Percentiles rank a stretch among this genome's conserved stretches.
Evolutionary conservation across 2,329 filamentous ascomycete species (phyloP).

Genomic region (Sclerotiophoma versabilis): DNA sequence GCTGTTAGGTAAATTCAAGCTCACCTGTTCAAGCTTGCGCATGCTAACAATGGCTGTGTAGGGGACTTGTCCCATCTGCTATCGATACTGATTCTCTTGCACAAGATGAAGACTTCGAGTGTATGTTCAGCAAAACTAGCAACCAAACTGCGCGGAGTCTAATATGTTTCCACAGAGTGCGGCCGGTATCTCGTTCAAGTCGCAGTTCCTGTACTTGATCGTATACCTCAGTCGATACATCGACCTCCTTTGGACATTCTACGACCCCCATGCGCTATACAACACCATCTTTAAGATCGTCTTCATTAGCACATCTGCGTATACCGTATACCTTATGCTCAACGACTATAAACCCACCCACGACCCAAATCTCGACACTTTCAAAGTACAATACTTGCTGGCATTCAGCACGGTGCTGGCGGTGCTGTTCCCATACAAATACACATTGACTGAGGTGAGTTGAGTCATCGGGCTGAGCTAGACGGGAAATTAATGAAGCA

Average conservation of each 20-base stretch:
- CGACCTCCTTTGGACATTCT: conserved; percentile 84
- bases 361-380: conserved; percentile 95
- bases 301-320: conserved; percentile 88
- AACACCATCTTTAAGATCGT: conserved; percentile 96
- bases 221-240: conserved; percentile 96
- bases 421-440: conserved; percentile 84
- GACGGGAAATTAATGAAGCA: conserved; percentile 18
- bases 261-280: conserved; percentile 73
- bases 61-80: conserved; percentile 94
- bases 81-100: conserved; percentile 92
- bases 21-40: conserved; percentile 17
- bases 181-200: conserved; percentile 98
- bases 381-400: conserved; percentile 93
- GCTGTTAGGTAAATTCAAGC: conserved; percentile 63
- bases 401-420: conserved; percentile 80
- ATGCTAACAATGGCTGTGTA: conserved; percentile 51
- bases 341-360: conserved; percentile 97
- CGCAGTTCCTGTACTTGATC: conserved; percentile 90
- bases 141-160: neutral
- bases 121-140: conserved; percentile 60
- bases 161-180: conserved; percentile 68
- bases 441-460: conserved; percentile 71
- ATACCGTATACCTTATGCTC: conserved; percentile 98
- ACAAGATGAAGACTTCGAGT: conserved; percentile 91
- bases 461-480: neutral